These are phyloP conservation scores for Globisporangium alternatum DNA, from an alignment of 352 stramenopile genomes.

Conservation along the genomic window DNA sequence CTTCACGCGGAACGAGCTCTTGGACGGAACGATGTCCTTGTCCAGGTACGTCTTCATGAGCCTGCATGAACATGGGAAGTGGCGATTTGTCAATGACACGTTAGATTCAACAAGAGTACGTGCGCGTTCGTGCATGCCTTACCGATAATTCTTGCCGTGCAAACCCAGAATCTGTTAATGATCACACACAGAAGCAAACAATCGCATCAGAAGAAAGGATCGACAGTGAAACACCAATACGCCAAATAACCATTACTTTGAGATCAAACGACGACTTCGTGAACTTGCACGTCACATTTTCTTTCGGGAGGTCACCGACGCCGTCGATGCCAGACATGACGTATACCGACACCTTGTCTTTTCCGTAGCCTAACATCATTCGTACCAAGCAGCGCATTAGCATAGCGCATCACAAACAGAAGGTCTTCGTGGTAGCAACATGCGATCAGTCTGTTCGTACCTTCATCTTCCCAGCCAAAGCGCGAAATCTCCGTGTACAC, in stretches of 20 bases:
- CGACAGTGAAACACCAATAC: neutral
- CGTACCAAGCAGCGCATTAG: neutral
- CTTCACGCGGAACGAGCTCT: constrained; percentile 79
- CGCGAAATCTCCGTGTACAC: constrained; percentile 82
- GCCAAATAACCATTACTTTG: constrained; percentile 37
- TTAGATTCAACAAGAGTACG: too few species aligned
- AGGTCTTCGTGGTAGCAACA: neutral
- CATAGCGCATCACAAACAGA: neutral
- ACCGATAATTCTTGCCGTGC: constrained; percentile 73
- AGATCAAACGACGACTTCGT: constrained; percentile 81
- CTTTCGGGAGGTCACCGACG: constrained; percentile 66
- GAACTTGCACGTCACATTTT: constrained; percentile 74
- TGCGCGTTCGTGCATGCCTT: neutral
- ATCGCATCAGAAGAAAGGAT: neutral
- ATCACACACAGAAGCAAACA: neutral
- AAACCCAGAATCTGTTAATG: constrained; percentile 51
- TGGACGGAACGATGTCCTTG: constrained; percentile 75
- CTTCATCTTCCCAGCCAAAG: constrained; percentile 87
- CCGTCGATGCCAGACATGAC: constrained; percentile 82
- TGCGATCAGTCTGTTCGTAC: constrained; percentile 11
- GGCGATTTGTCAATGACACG: neutral
- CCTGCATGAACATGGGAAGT: constrained; percentile 19
- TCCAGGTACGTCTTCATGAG: constrained; percentile 77
- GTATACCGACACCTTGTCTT: constrained; percentile 80
- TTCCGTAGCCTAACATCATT: constrained; percentile 58